These are phyloP conservation scores for Malus asiatica DNA, from an alignment of 306 rosid species.

Conservation along the genomic window DNA sequence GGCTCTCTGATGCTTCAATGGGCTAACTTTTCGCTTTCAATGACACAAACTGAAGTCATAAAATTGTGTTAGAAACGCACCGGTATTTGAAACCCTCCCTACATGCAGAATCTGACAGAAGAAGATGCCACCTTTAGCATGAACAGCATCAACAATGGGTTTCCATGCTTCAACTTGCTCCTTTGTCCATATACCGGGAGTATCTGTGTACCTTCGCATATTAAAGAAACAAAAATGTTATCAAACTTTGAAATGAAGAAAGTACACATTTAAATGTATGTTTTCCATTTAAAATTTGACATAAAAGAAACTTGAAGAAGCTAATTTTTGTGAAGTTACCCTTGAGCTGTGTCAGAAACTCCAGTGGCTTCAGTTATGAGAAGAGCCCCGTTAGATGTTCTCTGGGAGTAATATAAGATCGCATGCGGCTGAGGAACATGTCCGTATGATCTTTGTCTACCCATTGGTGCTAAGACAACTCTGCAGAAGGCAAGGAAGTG, in stretches of 20 bases:
- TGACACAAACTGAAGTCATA: too few species aligned
- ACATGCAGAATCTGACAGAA: slow-evolving; percentile 41
- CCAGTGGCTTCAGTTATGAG: slow-evolving; percentile 37
- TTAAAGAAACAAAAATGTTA: background rate
- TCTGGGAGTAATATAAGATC: slow-evolving; percentile 19
- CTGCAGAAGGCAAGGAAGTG: too few species aligned
- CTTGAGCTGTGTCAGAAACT: slow-evolving; percentile 43
- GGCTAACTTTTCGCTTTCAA: too few species aligned
- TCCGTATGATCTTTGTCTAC: slow-evolving; percentile 20
- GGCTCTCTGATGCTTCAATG: too few species aligned
- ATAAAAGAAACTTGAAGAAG: too few species aligned
- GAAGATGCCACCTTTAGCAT: slow-evolving; percentile 37
- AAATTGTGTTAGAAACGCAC: background rate
- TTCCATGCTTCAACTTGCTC: slow-evolving; percentile 53
- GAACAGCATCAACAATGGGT: slow-evolving; percentile 45
- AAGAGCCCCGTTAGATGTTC: slow-evolving; percentile 33
- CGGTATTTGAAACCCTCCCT: slow-evolving; percentile 20
- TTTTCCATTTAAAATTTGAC: background rate
- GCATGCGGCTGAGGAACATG: slow-evolving; percentile 18
- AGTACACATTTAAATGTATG: background rate
- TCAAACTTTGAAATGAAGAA: too few species aligned
- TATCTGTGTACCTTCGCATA: slow-evolving; percentile 17
- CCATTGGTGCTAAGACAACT: slow-evolving; percentile 36
- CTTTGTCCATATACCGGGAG: slow-evolving; percentile 43
- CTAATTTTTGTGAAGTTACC: background rate